Percentiles rank a stretch among this genome's conserved stretches.
These are phyloP conservation scores for Tetrastigma voinierianum DNA, from an alignment of 164 flowering plant species.

Conservation along the genomic window DNA sequence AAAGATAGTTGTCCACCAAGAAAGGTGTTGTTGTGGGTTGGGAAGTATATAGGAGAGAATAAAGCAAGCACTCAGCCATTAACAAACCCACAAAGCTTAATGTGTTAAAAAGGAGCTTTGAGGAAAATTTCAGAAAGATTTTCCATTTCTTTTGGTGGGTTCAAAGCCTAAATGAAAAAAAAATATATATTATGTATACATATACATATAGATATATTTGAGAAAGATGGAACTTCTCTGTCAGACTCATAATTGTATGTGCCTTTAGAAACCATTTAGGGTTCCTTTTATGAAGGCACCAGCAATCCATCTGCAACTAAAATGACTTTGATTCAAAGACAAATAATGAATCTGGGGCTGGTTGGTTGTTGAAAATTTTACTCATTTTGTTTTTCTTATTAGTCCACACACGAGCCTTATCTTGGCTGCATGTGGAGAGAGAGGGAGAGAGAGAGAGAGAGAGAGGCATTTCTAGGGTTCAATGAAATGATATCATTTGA, in stretches of 20 bases:
- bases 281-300: conserved; percentile 25
- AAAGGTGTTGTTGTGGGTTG: conserved; percentile 28
- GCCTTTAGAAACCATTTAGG: conserved; percentile 27
- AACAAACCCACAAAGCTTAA: conserved; percentile 30
- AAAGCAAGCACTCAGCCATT: conserved; percentile 32
- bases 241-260: conserved; percentile 35
- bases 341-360: conserved; percentile 16
- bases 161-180: no score
- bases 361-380: conserved; percentile 4
- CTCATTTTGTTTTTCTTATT: not conserved
- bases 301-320: conserved; percentile 11
- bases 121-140: conserved; percentile 4
- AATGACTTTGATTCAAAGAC: conserved; percentile 24
- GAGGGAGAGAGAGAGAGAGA: no score
- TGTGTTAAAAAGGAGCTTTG: conserved; percentile 20
- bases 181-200: no score
- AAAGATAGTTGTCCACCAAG: conserved; percentile 26
- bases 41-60: conserved; percentile 25
- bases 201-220: no score
- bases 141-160: no score
- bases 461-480: not conserved
- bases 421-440: not conserved
- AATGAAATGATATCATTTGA: not conserved
- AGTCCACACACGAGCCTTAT: not conserved
- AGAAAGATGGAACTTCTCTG: conserved; percentile 26